These are phyloP conservation scores for Blumeria graminis DNA, from an alignment of 2,329 filamentous ascomycete genomes.

Conservation along the genomic window DNA sequence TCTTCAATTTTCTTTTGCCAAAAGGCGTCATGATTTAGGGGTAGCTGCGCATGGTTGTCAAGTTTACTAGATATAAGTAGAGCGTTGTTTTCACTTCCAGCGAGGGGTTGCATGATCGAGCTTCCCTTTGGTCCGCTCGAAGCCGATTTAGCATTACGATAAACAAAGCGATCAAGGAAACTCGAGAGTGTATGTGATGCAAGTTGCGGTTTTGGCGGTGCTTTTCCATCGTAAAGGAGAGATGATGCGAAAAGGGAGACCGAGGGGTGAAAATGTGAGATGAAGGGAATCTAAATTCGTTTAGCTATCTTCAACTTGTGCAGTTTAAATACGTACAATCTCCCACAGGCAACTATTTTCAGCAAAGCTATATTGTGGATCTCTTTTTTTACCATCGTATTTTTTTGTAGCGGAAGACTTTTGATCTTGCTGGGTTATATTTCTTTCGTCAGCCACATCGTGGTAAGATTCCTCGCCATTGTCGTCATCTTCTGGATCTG, in stretches of 20 bases:
- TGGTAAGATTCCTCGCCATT: conserved; percentile 27
- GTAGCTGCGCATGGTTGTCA: conserved; percentile 26
- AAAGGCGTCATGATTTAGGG: conserved; percentile 72
- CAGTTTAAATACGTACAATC: conserved; percentile 27
- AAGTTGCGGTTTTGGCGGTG: conserved; percentile 73
- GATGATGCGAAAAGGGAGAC: conserved; percentile 62
- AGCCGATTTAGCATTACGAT: conserved; percentile 65
- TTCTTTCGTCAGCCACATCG: conserved; percentile 15
- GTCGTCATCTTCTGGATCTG: conserved; percentile 56
- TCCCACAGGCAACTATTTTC: conserved; percentile 89
- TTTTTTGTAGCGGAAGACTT: conserved; percentile 3
- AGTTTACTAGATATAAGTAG: conserved; percentile 28
- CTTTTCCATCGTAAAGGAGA: conserved; percentile 41
- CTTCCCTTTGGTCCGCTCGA: conserved; percentile 40
- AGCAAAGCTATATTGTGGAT: conserved; percentile 84
- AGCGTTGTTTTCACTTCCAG: conserved; percentile 32
- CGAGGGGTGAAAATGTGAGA: conserved; percentile 77
- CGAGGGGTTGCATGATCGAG: conserved; percentile 92
- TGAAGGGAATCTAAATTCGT: conserved; percentile 29
- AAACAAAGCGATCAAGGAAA: conserved; percentile 97
- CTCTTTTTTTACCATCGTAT: conserved; percentile 78
- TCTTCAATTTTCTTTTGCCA: conserved; percentile 79
- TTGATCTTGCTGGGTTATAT: conserved; percentile 35
- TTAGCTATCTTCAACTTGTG: conserved; percentile 4
- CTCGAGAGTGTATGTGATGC: conserved; percentile 77